Evolutionary conservation across 2,329 filamentous ascomycete species (phyloP).

Genomic region (Aspergillus clavatus): DNA sequence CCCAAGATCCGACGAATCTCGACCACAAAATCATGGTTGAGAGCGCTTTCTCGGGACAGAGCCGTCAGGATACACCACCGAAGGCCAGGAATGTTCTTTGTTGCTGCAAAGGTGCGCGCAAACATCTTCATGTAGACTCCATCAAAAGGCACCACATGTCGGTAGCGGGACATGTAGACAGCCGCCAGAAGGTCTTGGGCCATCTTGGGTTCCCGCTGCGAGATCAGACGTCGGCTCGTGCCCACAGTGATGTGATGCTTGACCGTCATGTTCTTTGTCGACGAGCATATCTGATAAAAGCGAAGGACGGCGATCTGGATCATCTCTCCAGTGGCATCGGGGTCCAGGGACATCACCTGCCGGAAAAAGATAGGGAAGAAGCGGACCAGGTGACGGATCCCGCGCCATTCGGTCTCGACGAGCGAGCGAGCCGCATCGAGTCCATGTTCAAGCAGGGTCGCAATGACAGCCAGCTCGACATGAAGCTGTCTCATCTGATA

Average conservation of each 20-base stretch:
- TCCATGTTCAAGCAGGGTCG: constrained; percentile 31
- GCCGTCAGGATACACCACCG: constrained; percentile 39
- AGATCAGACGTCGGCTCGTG: constrained; percentile 27
- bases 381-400: constrained; percentile 19
- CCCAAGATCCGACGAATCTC: constrained; percentile 29
- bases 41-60: constrained; percentile 30
- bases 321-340: constrained; percentile 20
- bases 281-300: constrained; percentile 37
- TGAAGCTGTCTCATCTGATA: constrained; percentile 31
- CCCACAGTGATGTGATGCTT: constrained; percentile 35
- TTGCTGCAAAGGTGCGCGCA: constrained; percentile 29
- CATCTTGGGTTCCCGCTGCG: constrained; percentile 17
- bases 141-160: constrained; percentile 29
- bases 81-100: constrained; percentile 30
- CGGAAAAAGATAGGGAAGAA: constrained; percentile 35
- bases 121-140: constrained; percentile 37
- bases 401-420: constrained; percentile 28
- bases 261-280: constrained; percentile 26
- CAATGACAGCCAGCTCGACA: constrained; percentile 34
- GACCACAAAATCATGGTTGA: constrained; percentile 29
- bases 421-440: constrained; percentile 27
- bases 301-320: constrained; percentile 35
- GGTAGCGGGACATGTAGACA: constrained; percentile 36
- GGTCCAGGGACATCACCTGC: constrained; percentile 26
- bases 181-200: constrained; percentile 33